Percentiles rank a stretch among this genome's conserved stretches.
Evolutionary conservation across 2,329 filamentous ascomycete species (phyloP).

Genomic region (Coniochaeta hoffmannii): DNA sequence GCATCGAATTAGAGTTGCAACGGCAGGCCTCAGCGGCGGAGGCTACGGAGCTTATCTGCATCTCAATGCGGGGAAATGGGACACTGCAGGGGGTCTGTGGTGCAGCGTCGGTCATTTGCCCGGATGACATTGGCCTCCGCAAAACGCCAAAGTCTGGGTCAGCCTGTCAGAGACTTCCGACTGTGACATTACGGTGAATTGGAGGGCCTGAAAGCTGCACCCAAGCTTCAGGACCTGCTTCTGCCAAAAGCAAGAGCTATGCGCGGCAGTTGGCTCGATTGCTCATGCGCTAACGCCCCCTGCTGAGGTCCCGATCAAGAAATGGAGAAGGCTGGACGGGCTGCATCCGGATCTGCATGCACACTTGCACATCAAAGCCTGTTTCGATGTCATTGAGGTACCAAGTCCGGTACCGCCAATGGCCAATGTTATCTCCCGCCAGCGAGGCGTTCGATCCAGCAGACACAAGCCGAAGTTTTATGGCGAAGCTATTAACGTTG

Average conservation of each 20-base stretch:
- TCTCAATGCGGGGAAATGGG: background rate
- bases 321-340: background rate
- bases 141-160: background rate
- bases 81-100: background rate
- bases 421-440: no score
- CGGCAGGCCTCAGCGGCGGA: background rate
- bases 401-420: no score
- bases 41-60: slow-evolving; percentile 1
- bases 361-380: no score
- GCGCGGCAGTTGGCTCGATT: background rate
- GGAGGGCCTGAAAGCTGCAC: background rate
- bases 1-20: background rate
- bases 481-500: no score
- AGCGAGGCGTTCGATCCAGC: no score
- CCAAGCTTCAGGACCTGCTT: background rate
- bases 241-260: background rate
- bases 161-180: background rate
- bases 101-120: background rate
- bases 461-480: no score
- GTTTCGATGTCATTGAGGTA: no score
- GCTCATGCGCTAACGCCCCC: background rate
- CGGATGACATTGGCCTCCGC: background rate
- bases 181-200: background rate
- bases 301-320: background rate
- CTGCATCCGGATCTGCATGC: no score